A percentile compares a stretch with the other conserved stretches of the same genome.
These are phyloP conservation scores for Globisporangium canariense DNA, from an alignment of 352 stramenopile species.

Conservation along the genomic window DNA sequence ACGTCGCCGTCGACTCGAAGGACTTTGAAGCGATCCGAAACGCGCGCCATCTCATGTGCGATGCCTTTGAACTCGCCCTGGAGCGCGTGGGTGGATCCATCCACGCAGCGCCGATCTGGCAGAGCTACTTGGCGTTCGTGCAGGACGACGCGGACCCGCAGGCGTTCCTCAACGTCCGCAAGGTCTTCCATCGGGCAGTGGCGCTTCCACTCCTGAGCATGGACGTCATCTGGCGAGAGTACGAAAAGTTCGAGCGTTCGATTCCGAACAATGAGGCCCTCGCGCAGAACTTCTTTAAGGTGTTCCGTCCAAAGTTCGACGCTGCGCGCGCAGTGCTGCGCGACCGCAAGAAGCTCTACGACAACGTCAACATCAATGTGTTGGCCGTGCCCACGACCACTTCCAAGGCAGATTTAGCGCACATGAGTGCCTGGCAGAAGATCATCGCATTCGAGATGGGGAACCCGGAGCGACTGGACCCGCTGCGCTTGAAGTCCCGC, in stretches of 20 bases:
- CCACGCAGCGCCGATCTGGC: slow-evolving; percentile 74
- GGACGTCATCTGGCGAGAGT: slow-evolving; percentile 84
- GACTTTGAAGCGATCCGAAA: slow-evolving; percentile 52
- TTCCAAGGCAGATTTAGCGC: slow-evolving; percentile 29
- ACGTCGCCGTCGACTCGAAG: slow-evolving; percentile 64
- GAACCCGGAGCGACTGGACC: slow-evolving; percentile 82
- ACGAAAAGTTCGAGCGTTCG: slow-evolving; percentile 84
- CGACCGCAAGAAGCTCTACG: slow-evolving; percentile 84
- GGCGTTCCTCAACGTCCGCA: slow-evolving; percentile 74
- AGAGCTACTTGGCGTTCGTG: slow-evolving; percentile 79
- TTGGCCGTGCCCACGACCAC: slow-evolving; percentile 48
- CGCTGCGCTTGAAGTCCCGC: slow-evolving; percentile 69
- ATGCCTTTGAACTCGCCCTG: slow-evolving; percentile 79
- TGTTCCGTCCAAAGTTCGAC: slow-evolving; percentile 84
- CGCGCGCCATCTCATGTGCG: slow-evolving; percentile 75
- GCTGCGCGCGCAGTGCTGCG: slow-evolving; percentile 68
- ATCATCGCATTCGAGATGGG: slow-evolving; percentile 71
- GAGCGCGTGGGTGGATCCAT: slow-evolving; percentile 83
- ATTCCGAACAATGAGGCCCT: slow-evolving; percentile 88
- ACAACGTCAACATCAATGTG: slow-evolving; percentile 68
- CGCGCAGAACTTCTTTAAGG: slow-evolving; percentile 87
- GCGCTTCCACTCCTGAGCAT: slow-evolving; percentile 73
- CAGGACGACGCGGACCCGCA: slow-evolving; percentile 73
- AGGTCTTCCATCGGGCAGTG: slow-evolving; percentile 82
- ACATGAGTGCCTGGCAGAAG: slow-evolving; percentile 79